Base-by-base conservation (phyloP, 1,284 basidiomycete genomes). In the Melanopsichium pennsylvanicum region DNA sequence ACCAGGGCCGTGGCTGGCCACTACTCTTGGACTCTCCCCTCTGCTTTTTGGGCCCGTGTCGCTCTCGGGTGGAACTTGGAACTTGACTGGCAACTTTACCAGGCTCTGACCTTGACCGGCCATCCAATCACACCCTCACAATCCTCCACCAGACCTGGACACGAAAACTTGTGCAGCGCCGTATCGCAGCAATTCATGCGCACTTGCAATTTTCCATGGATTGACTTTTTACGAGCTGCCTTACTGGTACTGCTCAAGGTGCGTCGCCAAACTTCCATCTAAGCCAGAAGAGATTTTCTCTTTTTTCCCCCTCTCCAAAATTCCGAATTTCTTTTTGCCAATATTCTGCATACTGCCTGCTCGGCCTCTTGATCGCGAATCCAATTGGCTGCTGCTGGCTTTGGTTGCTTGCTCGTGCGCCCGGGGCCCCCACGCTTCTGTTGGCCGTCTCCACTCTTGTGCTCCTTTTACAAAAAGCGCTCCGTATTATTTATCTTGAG, bases 351-450 rank as follows among this genome's bases (percentile, higher is more conserved):
- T n/a, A n/a, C n/a, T n/a, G 8, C 39, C 39, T 25, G 18, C 26
- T 41, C 39, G 39, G 39, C 39, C 39, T 41, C 39, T 41, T 41
- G 31, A 32, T 26, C 18, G 27, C 39, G 25, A 22, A n/a, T n/a
- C n/a, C n/a, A n/a, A n/a, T n/a, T n/a, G n/a, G n/a, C n/a, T n/a
- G n/a, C n/a, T n/a, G n/a, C n/a, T n/a, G n/a, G n/a, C n/a, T n/a
- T n/a, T n/a, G n/a, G n/a, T n/a, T 36, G 31, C 18, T 18, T 33
- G 16, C 41, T n/a, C 10, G 34, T 21, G 21, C 31, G 6, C 8
- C 42, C 32, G 32, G 42, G 42, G 42, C 32, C 42, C 42, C 42
- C 42, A 34, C 32, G 42, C 42, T 44, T 44, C 42, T 36, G 18
- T 36, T 36, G n/a, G 9, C 9, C 29, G 9, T 31, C 29, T 31